Evolutionary conservation across 805 yeast genomes (phyloP).

Genomic region (Candida patagonica): DNA sequence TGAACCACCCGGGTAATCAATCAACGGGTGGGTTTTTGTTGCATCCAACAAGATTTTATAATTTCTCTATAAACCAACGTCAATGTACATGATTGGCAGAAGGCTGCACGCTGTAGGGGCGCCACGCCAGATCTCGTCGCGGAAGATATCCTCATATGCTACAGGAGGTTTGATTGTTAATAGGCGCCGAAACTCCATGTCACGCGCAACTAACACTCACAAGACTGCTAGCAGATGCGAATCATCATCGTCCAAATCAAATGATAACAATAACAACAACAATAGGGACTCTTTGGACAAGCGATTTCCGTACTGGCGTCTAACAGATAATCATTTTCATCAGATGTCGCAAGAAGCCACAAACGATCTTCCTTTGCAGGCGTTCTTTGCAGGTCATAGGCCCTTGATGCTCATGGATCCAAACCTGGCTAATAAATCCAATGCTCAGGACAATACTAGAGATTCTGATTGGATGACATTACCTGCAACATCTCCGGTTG

Average conservation of each 20-base stretch:
- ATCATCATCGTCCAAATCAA: constrained; percentile 7
- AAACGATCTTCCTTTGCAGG: constrained; percentile 21
- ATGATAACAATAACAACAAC: constrained; percentile 1
- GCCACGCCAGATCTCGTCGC: no score
- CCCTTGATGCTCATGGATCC: constrained; percentile 37
- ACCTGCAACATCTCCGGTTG: constrained; percentile 5
- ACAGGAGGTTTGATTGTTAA: not conserved
- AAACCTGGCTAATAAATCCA: constrained; percentile 2
- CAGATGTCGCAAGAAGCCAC: constrained; percentile 11
- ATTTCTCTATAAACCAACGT: no score
- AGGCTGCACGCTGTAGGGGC: no score
- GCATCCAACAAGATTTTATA: no score
- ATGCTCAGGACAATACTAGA: not conserved
- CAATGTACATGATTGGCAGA: no score
- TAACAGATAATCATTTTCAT: constrained; percentile 12
- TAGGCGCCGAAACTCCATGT: constrained; percentile 3
- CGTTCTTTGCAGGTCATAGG: constrained; percentile 38
- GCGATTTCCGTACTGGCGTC: constrained; percentile 11
- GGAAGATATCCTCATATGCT: not conserved
- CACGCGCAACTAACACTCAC: not conserved
- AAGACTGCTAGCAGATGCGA: constrained; percentile 1
- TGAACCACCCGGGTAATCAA: no score
- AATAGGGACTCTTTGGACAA: not conserved
- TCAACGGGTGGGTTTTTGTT: no score
- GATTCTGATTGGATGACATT: constrained; percentile 4